These are phyloP conservation scores for Globisporangium takayamanum DNA, from an alignment of 352 stramenopile genomes.

Conservation along the genomic window DNA sequence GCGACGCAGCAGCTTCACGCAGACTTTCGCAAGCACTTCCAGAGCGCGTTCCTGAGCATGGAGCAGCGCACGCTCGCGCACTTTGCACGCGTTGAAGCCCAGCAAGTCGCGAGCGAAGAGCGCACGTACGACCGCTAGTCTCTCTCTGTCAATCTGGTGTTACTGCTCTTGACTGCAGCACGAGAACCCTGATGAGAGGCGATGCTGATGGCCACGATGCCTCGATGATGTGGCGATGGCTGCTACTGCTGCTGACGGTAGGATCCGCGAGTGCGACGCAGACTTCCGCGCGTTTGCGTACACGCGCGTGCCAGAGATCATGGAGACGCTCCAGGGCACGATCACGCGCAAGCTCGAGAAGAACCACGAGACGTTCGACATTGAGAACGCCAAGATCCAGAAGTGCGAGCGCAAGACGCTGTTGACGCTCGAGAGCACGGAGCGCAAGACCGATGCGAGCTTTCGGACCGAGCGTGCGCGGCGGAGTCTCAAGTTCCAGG, in stretches of 20 bases:
- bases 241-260: constrained; percentile 3
- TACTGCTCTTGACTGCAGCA: too few relatives aligned
- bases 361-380: constrained; percentile 89
- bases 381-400: constrained; percentile 90
- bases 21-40: constrained; percentile 42
- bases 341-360: constrained; percentile 88
- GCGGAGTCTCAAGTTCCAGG: constrained; percentile 44
- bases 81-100: constrained; percentile 47
- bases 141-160: background rate
- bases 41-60: constrained; percentile 38
- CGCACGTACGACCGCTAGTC: constrained; percentile 21
- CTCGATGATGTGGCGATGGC: too few relatives aligned
- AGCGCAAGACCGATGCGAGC: constrained; percentile 41
- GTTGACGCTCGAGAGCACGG: constrained; percentile 54
- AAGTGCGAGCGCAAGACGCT: constrained; percentile 89
- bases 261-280: constrained; percentile 41
- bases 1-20: constrained; percentile 43
- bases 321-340: constrained; percentile 81
- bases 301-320: constrained; percentile 82
- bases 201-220: too few relatives aligned
- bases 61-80: constrained; percentile 55
- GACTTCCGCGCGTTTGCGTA: constrained; percentile 69
- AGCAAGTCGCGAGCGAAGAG: constrained; percentile 43
- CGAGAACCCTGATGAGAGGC: too few relatives aligned
- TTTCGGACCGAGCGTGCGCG: constrained; percentile 73